Evolutionary conservation across 1,284 basidiomycete species (phyloP), one percentile per base, ranked within the genome.

Genomic region (Anthracocystis setariae): DNA sequence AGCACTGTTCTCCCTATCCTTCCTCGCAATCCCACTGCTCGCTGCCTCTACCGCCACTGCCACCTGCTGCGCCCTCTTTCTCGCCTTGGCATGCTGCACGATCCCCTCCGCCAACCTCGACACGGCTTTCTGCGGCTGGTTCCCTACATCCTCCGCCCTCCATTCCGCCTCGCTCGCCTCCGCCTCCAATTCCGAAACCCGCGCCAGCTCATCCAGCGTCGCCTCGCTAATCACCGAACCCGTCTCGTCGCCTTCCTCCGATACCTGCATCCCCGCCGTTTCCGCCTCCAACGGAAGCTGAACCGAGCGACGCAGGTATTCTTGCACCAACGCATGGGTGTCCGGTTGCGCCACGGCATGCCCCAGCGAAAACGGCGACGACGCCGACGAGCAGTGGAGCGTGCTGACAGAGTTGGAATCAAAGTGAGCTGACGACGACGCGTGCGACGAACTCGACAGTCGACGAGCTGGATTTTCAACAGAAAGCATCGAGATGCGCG

Each of bases 121-220:
- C 27, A 58, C 20, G 8, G 20, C 20, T 8, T 42, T 42, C 8
- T 23, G 17, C 18, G n/a, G 35, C n/a, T 37, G 35, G 35, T 37
- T 37, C 8, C 35, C 35, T 15, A 37, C 35, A 13, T 37, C 35
- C 35, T 37, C 35, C 8, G 35, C 35, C n/a, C 35, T 37, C 35
- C 35, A 49, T 3, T 66, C 66, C 1, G 20, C 54, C 27, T 60
- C 57, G 7, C 29, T 12, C 29, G 29, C 29, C 12, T 29, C 29
- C 29, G 29, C 12, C 15, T 77, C 62, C 15, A 72, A 17, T 50
- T 62, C 70, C 18, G 73, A 74, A 33, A 74, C n/a, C 15, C 73
- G 38, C 18, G 73, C 63, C 13, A 76, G 60, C 55, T 75, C 74
- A 42, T 78, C 74, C n/a, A 77, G 49, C 3, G 72, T 74, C 2